Evolutionary conservation across 2,329 filamentous ascomycete genomes (phyloP), one percentile per base, ranked within the genome.

Genomic region (Dactylellina leptospora): DNA sequence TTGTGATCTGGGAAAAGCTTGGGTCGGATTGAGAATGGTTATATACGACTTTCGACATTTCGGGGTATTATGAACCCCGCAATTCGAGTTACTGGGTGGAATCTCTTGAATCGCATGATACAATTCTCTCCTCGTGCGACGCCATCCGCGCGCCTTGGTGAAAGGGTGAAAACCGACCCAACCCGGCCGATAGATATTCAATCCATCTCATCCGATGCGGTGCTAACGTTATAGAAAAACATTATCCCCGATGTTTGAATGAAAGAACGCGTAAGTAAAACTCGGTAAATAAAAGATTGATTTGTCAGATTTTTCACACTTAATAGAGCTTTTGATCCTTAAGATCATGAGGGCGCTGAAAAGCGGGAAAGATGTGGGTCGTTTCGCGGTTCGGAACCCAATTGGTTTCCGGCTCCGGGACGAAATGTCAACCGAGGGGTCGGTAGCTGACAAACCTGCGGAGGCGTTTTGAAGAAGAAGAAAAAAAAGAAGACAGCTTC

Each of bases 301-400:
- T 60, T 50, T 60, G 56, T 60, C 48, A 60, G 56, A 48, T 20
- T 20, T n/a, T n/a, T n/a, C n/a, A n/a, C n/a, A n/a, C n/a, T n/a
- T n/a, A n/a, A n/a, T n/a, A n/a, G n/a, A n/a, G n/a, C n/a, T n/a
- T n/a, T n/a, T n/a, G n/a, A n/a, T 42, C 16, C 4, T 16, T 8
- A 8, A n/a, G 38, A 42, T 42, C 30, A 33, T 33, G 30, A 33
- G 38, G 22, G 22, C 6, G 22, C n/a, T n/a, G n/a, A n/a, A n/a
- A n/a, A n/a, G n/a, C n/a, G n/a, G n/a, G n/a, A 23, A 13, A 30
- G 42, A 25, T 18, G 5, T 28, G 16, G 16, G 4, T 20, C 36
- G n/a, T 45, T 56, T 44, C 62, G 62, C 62, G 36, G 23, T 68
- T 68, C 62, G 62, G 62, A 68, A 54, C 62, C 23, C 45, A 68